phyloP scores from a whole-genome alignment of 345 rosid genomes.

The Linum lewisii region DNA sequence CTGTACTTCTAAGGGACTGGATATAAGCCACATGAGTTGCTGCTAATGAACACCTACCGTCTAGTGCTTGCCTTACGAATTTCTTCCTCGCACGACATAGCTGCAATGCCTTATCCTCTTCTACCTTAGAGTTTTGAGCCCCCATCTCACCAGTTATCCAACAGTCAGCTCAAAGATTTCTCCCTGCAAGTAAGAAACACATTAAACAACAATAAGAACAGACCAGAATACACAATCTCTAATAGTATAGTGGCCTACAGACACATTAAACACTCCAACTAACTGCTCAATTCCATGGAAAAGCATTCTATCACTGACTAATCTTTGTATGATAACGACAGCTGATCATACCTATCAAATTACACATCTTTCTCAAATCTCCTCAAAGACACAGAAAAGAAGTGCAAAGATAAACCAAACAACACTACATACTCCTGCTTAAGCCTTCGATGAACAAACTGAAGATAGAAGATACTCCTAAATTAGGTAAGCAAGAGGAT shows the following conservation, averaged over 20 bases:
- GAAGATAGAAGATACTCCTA: neutral
- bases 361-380: too few relatives aligned
- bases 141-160: slow-evolving; percentile 39
- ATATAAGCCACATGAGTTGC: slow-evolving; percentile 68
- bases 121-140: slow-evolving; percentile 52
- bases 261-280: too few relatives aligned
- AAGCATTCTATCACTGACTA: too few relatives aligned
- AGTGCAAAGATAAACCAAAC: neutral
- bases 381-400: neutral
- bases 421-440: neutral
- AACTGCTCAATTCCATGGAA: too few relatives aligned
- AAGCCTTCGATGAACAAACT: neutral
- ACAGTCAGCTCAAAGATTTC: neutral
- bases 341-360: too few relatives aligned
- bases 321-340: too few relatives aligned
- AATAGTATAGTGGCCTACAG: too few relatives aligned
- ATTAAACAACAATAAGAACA: too few relatives aligned
- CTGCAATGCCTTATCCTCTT: slow-evolving; percentile 80
- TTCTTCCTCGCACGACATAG: slow-evolving; percentile 88
- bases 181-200: neutral
- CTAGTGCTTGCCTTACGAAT: slow-evolving; percentile 75
- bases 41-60: slow-evolving; percentile 82
- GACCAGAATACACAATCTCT: too few relatives aligned
- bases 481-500: too few relatives aligned
- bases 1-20: slow-evolving; percentile 60